These are phyloP conservation scores for Spironucleus salmonicida DNA, from an alignment of 208 protist species.

Conservation along the genomic window DNA sequence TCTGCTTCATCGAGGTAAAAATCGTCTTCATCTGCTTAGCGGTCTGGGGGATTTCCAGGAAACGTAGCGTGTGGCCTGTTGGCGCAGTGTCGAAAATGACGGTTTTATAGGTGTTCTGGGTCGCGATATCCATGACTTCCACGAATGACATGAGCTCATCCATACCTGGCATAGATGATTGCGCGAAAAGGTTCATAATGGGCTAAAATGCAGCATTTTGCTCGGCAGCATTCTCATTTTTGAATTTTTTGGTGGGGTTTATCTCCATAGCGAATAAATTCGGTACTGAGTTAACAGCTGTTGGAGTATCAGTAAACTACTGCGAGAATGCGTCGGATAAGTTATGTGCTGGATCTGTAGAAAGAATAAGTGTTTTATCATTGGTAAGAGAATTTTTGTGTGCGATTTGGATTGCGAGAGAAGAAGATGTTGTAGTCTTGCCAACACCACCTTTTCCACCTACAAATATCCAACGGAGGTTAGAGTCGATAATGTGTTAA, in stretches of 20 bases:
- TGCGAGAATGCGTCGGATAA: conserved; percentile 86
- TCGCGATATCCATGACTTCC: conserved; percentile 69
- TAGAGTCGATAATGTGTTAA: no score
- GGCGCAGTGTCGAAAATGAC: conserved; percentile 97
- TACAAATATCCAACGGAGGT: conserved; percentile 69
- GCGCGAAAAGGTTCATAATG: not conserved
- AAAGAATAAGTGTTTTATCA: conserved; percentile 75
- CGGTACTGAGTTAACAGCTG: conserved; percentile 62
- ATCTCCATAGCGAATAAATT: conserved; percentile 84
- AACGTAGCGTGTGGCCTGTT: conserved; percentile 85
- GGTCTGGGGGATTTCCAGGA: conserved; percentile 67
- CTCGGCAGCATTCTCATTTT: conserved; percentile 31
- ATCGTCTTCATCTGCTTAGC: conserved; percentile 23
- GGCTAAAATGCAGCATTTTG: not conserved
- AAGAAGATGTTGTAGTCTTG: conserved; percentile 76
- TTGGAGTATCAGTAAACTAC: conserved; percentile 65
- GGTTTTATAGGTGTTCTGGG: conserved; percentile 64
- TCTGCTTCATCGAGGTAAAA: not conserved
- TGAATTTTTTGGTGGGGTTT: conserved; percentile 49
- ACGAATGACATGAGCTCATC: conserved; percentile 88
- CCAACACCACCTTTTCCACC: conserved; percentile 88
- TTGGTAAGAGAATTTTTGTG: conserved; percentile 33
- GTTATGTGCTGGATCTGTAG: conserved; percentile 95
- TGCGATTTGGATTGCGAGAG: conserved; percentile 69
- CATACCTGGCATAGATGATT: conserved; percentile 78